These are phyloP conservation scores for Solanum medicagineum DNA, from an alignment of 257 asterid genomes.

Conservation along the genomic window DNA sequence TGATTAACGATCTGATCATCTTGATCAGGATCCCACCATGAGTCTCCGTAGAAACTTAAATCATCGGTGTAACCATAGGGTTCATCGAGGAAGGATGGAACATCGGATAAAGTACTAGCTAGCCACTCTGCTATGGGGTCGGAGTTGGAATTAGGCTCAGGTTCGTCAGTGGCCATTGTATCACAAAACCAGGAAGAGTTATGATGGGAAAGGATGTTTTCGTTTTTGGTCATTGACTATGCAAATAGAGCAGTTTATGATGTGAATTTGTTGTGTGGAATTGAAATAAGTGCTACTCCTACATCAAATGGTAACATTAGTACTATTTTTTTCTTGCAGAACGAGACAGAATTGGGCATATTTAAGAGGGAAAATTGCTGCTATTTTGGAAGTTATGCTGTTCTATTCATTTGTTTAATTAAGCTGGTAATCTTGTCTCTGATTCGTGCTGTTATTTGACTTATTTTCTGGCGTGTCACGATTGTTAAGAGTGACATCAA, in stretches of 20 bases:
- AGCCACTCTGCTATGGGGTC: slow-evolving; percentile 51
- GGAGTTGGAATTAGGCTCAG: slow-evolving; percentile 32
- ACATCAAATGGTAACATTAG: slow-evolving; percentile 12
- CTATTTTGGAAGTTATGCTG: slow-evolving; percentile 60
- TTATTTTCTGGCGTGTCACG: slow-evolving; percentile 1
- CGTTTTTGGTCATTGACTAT: slow-evolving; percentile 10
- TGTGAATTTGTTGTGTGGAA: slow-evolving; percentile 7
- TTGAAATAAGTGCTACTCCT: neutral
- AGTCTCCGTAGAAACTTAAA: slow-evolving; percentile 20
- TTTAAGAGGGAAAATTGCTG: slow-evolving; percentile 42
- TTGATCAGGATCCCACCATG: slow-evolving; percentile 42
- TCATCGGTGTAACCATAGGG: slow-evolving; percentile 33
- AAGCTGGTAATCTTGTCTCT: neutral
- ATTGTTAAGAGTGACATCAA: neutral
- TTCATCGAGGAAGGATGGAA: slow-evolving; percentile 49
- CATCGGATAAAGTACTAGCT: slow-evolving; percentile 37
- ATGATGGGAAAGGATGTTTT: neutral
- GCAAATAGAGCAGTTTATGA: neutral
- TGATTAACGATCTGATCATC: slow-evolving; percentile 23
- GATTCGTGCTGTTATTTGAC: neutral
- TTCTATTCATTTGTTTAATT: slow-evolving; percentile 12
- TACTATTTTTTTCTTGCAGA: slow-evolving; percentile 8
- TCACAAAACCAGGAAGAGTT: neutral
- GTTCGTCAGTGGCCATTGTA: slow-evolving; percentile 41
- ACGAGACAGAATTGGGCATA: slow-evolving; percentile 47